Evolutionary conservation across 305 asterid genomes (phyloP).

Genomic region (Rubia occidens): DNA sequence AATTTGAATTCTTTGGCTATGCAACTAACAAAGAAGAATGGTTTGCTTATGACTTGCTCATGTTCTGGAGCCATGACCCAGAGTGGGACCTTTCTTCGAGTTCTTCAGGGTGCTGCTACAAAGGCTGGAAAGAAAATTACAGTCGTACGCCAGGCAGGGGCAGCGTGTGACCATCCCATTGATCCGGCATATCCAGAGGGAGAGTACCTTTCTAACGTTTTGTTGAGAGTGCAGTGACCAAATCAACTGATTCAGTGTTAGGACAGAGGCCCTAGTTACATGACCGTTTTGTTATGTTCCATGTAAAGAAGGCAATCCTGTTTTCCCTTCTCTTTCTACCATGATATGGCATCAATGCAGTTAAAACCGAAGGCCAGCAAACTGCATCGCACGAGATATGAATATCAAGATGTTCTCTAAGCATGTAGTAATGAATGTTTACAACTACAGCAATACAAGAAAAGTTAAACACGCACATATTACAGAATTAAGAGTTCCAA

Average conservation of each 20-base stretch:
- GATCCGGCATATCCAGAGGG: conserved; percentile 90
- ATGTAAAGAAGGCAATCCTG: too few species aligned
- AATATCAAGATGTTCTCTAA: neutral
- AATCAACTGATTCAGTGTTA: neutral
- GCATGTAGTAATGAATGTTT: conserved; percentile 1
- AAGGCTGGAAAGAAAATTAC: conserved; percentile 73
- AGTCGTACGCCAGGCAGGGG: conserved; percentile 69
- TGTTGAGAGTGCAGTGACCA: conserved; percentile 48
- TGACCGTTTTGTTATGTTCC: too few species aligned
- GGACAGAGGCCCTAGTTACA: neutral
- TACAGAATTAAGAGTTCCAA: neutral
- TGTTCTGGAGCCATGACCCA: conserved; percentile 99
- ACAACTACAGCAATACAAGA: neutral
- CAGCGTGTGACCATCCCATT: conserved; percentile 77
- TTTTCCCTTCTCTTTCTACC: too few species aligned
- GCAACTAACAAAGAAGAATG: conserved; percentile 74
- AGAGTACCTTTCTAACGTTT: conserved; percentile 63
- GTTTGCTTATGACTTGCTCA: conserved; percentile 91
- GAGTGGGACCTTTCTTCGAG: conserved; percentile 64
- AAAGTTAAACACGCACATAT: neutral
- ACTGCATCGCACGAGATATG: neutral
- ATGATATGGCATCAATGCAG: neutral
- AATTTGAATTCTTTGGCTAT: conserved; percentile 83
- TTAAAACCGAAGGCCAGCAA: neutral
- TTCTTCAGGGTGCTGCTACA: conserved; percentile 83